A percentile compares a stretch with the other conserved stretches of the same genome.
These are phyloP conservation scores for Leccinum fibrillosum DNA, from an alignment of 768 basidiomycete genomes.

Conservation along the genomic window DNA sequence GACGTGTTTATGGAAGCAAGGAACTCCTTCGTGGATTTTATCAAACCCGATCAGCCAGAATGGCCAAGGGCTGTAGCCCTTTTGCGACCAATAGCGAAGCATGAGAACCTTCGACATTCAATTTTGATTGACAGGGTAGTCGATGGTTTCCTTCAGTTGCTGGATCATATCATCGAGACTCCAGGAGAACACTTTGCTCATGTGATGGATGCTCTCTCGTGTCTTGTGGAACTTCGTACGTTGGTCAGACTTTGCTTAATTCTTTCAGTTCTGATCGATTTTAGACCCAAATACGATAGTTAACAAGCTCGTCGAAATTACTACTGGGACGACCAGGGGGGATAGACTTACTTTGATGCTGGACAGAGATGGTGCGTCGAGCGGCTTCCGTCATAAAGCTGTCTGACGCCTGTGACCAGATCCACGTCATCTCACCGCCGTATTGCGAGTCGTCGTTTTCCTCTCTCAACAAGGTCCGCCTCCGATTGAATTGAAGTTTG, in stretches of 20 bases:
- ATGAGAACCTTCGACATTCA: conserved; percentile 8
- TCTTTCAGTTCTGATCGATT: not conserved
- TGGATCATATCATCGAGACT: conserved; percentile 1
- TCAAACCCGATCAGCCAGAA: conserved; percentile 8
- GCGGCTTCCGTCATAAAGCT: too few species aligned
- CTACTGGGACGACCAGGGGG: not conserved
- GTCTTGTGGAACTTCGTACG: conserved; percentile 11
- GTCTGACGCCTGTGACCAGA: conserved; percentile 2
- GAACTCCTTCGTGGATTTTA: not conserved
- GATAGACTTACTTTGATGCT: conserved; percentile 14
- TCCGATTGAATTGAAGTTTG: not conserved
- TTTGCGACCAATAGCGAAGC: conserved; percentile 13
- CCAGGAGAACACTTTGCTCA: conserved; percentile 11
- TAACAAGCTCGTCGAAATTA: not conserved
- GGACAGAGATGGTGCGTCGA: not conserved
- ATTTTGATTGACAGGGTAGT: conserved; percentile 8
- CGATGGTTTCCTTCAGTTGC: conserved; percentile 7
- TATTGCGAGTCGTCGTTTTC: conserved; percentile 10
- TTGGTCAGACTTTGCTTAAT: not conserved
- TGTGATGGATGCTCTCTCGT: conserved; percentile 16
- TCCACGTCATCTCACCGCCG: conserved; percentile 10
- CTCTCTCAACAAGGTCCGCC: conserved; percentile 6
- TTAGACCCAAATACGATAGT: conserved; percentile 3
- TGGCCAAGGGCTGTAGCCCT: conserved; percentile 18
- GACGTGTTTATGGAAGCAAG: conserved; percentile 6